Conservation (phyloP, 768 basidiomycete species). For the Rhizopogon sp. region DNA sequence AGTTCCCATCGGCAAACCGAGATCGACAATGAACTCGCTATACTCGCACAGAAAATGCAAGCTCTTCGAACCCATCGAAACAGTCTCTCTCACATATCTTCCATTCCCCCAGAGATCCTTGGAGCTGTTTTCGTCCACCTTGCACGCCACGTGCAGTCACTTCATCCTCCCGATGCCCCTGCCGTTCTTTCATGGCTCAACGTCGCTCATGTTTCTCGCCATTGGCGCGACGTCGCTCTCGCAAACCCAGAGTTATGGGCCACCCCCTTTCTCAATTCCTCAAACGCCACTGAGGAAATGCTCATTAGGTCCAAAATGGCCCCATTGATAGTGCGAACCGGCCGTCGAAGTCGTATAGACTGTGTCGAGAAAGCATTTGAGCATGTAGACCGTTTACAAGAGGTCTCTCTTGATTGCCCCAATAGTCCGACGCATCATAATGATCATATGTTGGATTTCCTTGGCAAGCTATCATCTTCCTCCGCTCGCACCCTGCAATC, state of each 20-base stretch:
- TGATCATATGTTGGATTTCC: constrained; percentile 23
- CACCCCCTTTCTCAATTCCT: constrained; percentile 26
- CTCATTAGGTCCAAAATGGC: constrained; percentile 40
- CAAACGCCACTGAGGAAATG: constrained; percentile 37
- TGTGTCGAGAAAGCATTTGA: constrained; percentile 25
- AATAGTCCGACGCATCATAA: constrained; percentile 16
- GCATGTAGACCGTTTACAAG: constrained; percentile 29
- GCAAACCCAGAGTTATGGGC: constrained; percentile 37
- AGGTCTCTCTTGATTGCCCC: constrained; percentile 23
- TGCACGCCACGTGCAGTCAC: neutral
- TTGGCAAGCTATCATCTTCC: constrained; percentile 14
- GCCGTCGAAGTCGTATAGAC: constrained; percentile 24
- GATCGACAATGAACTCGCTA: constrained; percentile 1
- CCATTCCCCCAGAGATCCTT: constrained; percentile 7
- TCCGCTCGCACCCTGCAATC: constrained; percentile 29
- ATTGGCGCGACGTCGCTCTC: constrained; percentile 38
- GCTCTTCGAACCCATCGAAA: constrained; percentile 5
- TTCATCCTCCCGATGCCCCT: no score
- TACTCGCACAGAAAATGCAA: neutral
- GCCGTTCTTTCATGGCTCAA: neutral
- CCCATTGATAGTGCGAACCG: constrained; percentile 15
- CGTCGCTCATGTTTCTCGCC: constrained; percentile 7
- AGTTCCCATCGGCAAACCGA: neutral
- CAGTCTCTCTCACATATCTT: constrained; percentile 1
- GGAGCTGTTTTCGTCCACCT: neutral